These are phyloP conservation scores for Trichomonas gallinae DNA, from an alignment of 208 protist species.

Conservation along the genomic window DNA sequence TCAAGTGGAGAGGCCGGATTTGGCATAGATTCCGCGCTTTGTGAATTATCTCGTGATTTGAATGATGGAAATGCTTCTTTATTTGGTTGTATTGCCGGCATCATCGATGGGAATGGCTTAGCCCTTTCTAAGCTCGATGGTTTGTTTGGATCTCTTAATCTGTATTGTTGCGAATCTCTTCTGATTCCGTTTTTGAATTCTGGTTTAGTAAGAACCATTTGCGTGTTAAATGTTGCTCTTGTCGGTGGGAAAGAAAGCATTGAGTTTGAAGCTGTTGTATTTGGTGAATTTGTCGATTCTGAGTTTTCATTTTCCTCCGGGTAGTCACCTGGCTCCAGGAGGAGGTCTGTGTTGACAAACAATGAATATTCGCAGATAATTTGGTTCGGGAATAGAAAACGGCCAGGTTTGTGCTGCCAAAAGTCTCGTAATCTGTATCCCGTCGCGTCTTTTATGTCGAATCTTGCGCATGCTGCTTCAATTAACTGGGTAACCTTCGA, in stretches of 20 bases:
- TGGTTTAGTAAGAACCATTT: neutral
- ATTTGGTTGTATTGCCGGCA: neutral
- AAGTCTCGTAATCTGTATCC: neutral
- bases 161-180: neutral
- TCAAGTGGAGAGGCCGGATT: neutral
- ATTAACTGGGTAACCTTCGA: neutral
- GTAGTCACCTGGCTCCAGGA: neutral
- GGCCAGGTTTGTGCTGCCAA: neutral
- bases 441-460: neutral
- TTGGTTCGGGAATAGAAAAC: neutral
- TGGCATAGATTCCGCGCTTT: neutral
- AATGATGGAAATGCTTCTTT: neutral
- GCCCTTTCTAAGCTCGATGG: neutral
- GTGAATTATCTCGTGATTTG: neutral
- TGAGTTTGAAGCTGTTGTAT: neutral
- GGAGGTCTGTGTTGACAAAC: neutral
- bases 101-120: neutral
- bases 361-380: neutral
- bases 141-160: neutral
- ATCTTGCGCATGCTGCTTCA: neutral
- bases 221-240: neutral
- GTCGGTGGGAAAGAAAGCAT: neutral
- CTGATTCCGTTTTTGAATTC: neutral
- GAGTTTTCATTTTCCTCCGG: neutral
- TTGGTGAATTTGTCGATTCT: neutral